Evolutionary conservation across 148 eudicot species (phyloP).

Genomic region (Vaccinium darrowii): DNA sequence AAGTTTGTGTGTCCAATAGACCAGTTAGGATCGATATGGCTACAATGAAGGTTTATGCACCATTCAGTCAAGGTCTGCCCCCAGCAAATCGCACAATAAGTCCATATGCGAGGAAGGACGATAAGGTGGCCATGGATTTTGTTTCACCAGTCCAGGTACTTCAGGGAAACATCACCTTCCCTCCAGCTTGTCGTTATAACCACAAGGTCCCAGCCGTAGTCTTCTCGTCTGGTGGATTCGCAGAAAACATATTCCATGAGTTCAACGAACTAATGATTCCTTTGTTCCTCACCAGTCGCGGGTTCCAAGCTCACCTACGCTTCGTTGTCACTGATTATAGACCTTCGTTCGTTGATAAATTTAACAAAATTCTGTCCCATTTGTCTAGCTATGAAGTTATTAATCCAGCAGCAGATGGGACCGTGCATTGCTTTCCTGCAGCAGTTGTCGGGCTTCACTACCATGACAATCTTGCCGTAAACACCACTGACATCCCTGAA

Average conservation of each 20-base stretch:
- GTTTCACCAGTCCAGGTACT: conserved; percentile 48
- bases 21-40: conserved; percentile 27
- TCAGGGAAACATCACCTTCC: conserved; percentile 24
- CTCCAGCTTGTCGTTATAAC: conserved; percentile 42
- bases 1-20: conserved; percentile 32
- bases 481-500: conserved; percentile 31
- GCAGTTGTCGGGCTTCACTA: conserved; percentile 50
- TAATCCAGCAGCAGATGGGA: conserved; percentile 27
- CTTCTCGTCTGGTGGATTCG: conserved; percentile 59
- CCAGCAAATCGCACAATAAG: conserved; percentile 9
- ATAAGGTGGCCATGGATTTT: conserved; percentile 14
- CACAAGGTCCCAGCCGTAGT: conserved; percentile 51
- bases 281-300: conserved; percentile 46
- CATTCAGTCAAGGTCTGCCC: conserved; percentile 10
- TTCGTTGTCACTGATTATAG: conserved; percentile 44
- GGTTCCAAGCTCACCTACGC: conserved; percentile 34
- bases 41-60: conserved; percentile 25
- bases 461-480: conserved; percentile 36
- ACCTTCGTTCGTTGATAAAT: conserved; percentile 35
- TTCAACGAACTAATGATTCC: conserved; percentile 60
- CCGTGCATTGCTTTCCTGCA: conserved; percentile 55
- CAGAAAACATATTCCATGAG: conserved; percentile 53
- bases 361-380: conserved; percentile 23
- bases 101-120: conserved; percentile 58
- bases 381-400: conserved; percentile 40